Base-by-base conservation (phyloP, 768 basidiomycete species). In the Tylopilus sp. region DNA sequence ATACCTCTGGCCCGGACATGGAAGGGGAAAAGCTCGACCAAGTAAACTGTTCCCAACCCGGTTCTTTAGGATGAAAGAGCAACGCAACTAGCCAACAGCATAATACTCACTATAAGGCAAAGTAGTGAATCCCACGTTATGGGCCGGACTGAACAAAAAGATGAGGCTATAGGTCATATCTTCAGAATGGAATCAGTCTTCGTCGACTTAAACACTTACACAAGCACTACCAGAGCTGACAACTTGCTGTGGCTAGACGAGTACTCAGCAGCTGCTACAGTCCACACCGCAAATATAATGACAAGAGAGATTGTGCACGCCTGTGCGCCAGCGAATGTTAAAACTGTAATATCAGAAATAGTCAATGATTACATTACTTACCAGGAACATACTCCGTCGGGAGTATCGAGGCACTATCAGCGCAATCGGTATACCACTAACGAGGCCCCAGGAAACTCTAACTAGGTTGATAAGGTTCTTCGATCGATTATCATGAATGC, bases 381-480 rank as follows among this genome's bases (percentile, higher is more conserved):
- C 50, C 17, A 50, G 7, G 28, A 21, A 50, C 14, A 36, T 21
- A 11, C 7, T 26, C 41, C 50, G 31, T 37, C 50, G 59, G 25
- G 50, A 45, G 29, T 49, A 58, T 13, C 44, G 47, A 8, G 59
- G 47, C n/a, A 22, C 53, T 7, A 45, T 53, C 22, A 56, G 26
- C 16, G 52, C 29, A 29, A 21, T 12, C n/a, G 34, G 6, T 13
- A n/a, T 53, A 34, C 8, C 17, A 33, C 22, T 53, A 40, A 56
- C n/a, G 5, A 56, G 8, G 37, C 47, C 14, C 55, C 55, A 53
- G 9, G 29, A 40, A 12, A 17, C 8, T 24, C 2, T 34, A 13
- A 44, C 13, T 0, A 56, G 30, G n/a, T 48, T 53, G 33, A 44
- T 26, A 29, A 50, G 34, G 11, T 64, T 50, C 25, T 63, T 64